Base-by-base conservation (phyloP, 495 filamentous ascomycete species). In the Aspergillus heteromorphus region DNA sequence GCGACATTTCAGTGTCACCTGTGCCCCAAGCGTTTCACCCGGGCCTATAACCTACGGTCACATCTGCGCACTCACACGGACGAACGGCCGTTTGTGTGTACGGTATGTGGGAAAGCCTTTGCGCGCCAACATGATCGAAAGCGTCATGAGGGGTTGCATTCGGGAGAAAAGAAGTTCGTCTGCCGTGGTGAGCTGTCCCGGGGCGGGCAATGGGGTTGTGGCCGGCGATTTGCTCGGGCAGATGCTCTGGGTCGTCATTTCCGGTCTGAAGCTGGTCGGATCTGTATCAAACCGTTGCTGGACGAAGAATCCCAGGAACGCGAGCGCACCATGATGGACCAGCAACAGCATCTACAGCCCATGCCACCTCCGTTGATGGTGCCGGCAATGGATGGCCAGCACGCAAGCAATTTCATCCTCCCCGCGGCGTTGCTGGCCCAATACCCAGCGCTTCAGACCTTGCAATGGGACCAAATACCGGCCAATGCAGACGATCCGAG, bases 201-300 rank as follows among this genome's bases (percentile, higher is more conserved):
- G n/a, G 85, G 83, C 27, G 83, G 83, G 6, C 82, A 84, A 51
- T 98, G 93, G 93, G 93, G 93, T 42, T 98, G 93, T 61, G 89
- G 89, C 11, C 85, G 93, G 23, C 80, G 91, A 9, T 98, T 98
- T 67, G 93, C 93, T 1, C 89, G 93, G 51, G 93, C 93, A 7
- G 93, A 98, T 70, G 93, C 95, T 2, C 76, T 98, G 2, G 93
- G 93, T 14, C 84, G 93, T n/a, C 93, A 98, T 69, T 98, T 98
- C 80, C 80, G 93, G 45, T 92, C 88, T 11, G 93, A 98, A 73
- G 95, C 93, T 2, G 93, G 93, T 9, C 83, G 93, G 5, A 88
- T 96, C 40, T 98, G 93, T 67, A 98, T 98, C 69, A 96, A 95
- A 59, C 91, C 93, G 4, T 76, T 98, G 2, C 78, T 97, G 8